Percentiles rank a stretch among this genome's conserved stretches.
Evolutionary conservation across 1,284 basidiomycete genomes (phyloP).

Genomic region (Rhodotorula sp.): DNA sequence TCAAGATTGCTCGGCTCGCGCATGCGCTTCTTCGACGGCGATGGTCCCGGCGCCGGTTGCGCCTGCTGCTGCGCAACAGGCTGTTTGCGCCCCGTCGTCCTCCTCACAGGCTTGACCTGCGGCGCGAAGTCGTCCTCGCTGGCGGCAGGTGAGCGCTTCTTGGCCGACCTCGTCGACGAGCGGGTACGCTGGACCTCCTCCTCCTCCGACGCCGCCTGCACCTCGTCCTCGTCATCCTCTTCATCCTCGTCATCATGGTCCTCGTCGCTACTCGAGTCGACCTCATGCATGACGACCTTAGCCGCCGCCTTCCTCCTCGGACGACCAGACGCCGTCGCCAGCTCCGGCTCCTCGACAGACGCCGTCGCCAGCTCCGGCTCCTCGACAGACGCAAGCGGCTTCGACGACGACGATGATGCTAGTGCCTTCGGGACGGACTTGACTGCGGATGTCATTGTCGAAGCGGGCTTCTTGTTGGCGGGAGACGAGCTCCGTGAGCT

Average conservation of each 20-base stretch:
- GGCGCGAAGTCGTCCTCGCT: slow-evolving; percentile 3
- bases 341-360: not conserved
- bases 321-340: not conserved
- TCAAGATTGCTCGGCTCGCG: slow-evolving; percentile 26
- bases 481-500: slow-evolving; percentile 9
- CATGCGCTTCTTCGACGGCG: slow-evolving; percentile 4
- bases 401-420: not conserved
- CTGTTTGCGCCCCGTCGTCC: slow-evolving; percentile 1
- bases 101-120: not conserved
- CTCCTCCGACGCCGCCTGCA: not conserved
- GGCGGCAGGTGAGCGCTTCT: not conserved
- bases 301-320: slow-evolving; percentile 21
- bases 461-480: not conserved
- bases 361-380: not conserved
- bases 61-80: slow-evolving; percentile 5
- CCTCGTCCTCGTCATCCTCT: not conserved
- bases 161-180: not conserved
- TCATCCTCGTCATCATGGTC: not conserved
- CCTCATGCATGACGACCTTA: slow-evolving; percentile 23
- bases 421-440: not conserved
- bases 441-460: not conserved
- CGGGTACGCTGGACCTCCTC: not conserved
- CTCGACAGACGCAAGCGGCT: not conserved
- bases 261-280: slow-evolving; percentile 5
- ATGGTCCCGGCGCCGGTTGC: not conserved